Evolutionary conservation across 495 filamentous ascomycete species (phyloP).

Genomic region (Penicillium verhagenii): DNA sequence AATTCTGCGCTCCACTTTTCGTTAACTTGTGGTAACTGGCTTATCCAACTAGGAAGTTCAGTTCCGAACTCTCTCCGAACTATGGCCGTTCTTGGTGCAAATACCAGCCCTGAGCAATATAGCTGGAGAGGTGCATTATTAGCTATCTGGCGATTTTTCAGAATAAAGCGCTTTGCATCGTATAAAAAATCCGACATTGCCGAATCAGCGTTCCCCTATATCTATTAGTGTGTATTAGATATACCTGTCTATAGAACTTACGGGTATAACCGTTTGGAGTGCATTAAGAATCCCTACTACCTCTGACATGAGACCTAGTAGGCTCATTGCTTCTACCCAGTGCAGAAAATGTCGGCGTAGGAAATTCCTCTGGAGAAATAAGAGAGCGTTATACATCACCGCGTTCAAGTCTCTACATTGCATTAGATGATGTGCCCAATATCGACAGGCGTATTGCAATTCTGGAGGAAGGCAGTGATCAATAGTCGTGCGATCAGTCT

Average conservation of each 20-base stretch:
- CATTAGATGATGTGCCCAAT: constrained; percentile 47
- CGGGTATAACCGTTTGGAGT: not conserved
- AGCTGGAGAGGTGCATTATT: not conserved
- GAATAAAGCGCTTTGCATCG: not conserved
- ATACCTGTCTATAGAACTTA: constrained; percentile 5
- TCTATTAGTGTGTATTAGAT: constrained; percentile 1
- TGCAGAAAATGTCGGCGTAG: constrained; percentile 43
- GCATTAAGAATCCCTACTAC: constrained; percentile 1
- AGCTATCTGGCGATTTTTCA: not conserved
- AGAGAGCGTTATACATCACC: constrained; percentile 23
- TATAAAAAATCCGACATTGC: not conserved
- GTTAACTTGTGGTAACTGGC: not conserved
- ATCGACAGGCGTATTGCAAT: constrained; percentile 42
- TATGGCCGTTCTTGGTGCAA: not conserved
- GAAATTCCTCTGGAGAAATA: constrained; percentile 37
- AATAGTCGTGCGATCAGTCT: constrained; percentile 26
- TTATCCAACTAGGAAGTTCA: not conserved
- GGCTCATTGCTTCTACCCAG: constrained; percentile 44
- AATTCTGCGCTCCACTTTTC: not conserved
- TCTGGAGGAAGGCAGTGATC: constrained; percentile 24
- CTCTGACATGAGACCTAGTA: constrained; percentile 35
- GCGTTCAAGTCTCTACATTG: constrained; percentile 12
- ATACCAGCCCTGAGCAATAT: not conserved
- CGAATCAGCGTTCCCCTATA: constrained; percentile 11
- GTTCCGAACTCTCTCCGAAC: not conserved